Base-by-base conservation (phyloP, 371 early-diverging fungal genomes). In the Batrachochytrium dendrobatidis region DNA sequence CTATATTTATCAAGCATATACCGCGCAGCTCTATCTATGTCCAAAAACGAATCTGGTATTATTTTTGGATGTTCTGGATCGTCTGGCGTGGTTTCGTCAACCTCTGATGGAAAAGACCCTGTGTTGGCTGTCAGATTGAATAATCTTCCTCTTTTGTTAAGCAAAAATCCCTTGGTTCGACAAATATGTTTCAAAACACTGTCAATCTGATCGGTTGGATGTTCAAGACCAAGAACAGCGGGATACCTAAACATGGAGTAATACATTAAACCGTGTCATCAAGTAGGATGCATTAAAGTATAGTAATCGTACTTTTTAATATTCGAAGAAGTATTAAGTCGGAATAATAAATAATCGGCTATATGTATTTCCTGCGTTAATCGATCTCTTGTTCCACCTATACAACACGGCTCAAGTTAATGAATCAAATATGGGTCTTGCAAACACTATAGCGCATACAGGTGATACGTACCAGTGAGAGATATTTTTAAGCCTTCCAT, bases 321-420 rank as follows among this genome's bases (percentile, higher is more conserved):
- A 31, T 31, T 10, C 24, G 31, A 25, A 45, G 60, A 61, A 17
- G 69, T 67, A 69, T 95, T 94, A 34, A 96, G 71, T 29, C 84
- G 77, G 67, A 81, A 94, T 0, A 96, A 76, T 3, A 96, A 71
- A 66, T 92, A 96, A 65, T 94, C 94, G 0, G 83, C 92, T 62
- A 94, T 83, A 30, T 89, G 77, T 64, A 79, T 74, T 54, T 86
- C 85, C 50, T 90, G 91, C 3, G 89, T 84, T 24, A 92, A 69
- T 60, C 88, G 83, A 65, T 94, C 94, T 3, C 86, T 86, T 30
- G 93, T 91, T 5, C 90, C 92, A 34, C 92, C 86, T 79, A 45
- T 53, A 12, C 39, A 39, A 17, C 8, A 46, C 6, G 48, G 24
- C 7, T 28, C 5, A 46, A 24, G 48, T 4, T 4, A 5, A 4